Percentiles rank a stretch among this genome's conserved stretches.
These are phyloP conservation scores for Neopestalotiopsis sp. DNA, from an alignment of 2,329 filamentous ascomycete genomes.

Conservation along the genomic window DNA sequence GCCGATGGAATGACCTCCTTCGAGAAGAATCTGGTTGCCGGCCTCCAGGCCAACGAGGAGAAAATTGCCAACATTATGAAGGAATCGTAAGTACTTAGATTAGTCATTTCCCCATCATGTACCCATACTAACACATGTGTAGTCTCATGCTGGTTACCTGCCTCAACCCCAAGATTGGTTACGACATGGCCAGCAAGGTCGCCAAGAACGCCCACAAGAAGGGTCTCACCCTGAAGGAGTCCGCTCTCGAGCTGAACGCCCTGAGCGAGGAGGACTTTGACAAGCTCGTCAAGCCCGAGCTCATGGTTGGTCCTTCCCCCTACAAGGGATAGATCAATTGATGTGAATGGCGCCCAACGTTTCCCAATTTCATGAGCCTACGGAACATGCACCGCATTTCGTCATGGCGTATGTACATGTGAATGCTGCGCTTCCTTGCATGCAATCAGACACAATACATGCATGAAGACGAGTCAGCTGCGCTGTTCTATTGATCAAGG, in stretches of 20 bases:
- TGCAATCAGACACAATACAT: neutral
- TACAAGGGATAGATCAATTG: slow-evolving; percentile 52
- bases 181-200: slow-evolving; percentile 96
- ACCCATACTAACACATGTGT: slow-evolving; percentile 17
- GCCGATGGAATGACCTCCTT: slow-evolving; percentile 94
- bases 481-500: too few relatives aligned
- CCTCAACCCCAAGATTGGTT: slow-evolving; percentile 95
- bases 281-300: slow-evolving; percentile 84
- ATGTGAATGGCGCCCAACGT: neutral
- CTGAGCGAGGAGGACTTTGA: slow-evolving; percentile 91
- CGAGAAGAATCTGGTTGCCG: slow-evolving; percentile 88
- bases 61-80: slow-evolving; percentile 89
- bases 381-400: neutral
- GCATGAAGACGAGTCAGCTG: too few relatives aligned
- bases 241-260: slow-evolving; percentile 90
- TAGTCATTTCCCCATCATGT: neutral
- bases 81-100: slow-evolving; percentile 74
- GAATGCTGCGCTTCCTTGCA: neutral
- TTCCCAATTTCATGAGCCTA: neutral
- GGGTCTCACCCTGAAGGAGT: slow-evolving; percentile 90
- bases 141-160: slow-evolving; percentile 98
- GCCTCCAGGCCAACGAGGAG: slow-evolving; percentile 90
- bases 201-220: slow-evolving; percentile 99
- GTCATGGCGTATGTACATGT: neutral
- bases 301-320: slow-evolving; percentile 86